Conservation (phyloP, 768 basidiomycete genomes). For the Mycena latifolia region DNA sequence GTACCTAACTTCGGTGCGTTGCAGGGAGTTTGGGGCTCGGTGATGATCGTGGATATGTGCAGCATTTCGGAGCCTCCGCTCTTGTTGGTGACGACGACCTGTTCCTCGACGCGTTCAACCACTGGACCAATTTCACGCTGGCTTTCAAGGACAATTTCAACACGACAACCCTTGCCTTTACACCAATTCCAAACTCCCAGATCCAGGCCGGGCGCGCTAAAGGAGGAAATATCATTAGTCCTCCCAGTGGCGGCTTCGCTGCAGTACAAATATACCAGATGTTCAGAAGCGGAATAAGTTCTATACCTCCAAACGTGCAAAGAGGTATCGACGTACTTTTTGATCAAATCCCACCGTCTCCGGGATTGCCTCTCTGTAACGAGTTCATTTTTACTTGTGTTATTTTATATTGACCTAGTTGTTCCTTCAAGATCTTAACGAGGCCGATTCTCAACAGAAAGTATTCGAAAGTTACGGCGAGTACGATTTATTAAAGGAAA, state of each 20-base stretch:
- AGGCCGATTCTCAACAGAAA: conserved; percentile 53
- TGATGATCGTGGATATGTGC: conserved; percentile 46
- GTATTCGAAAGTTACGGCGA: conserved; percentile 55
- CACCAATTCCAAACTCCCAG: conserved; percentile 51
- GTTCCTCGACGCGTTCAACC: conserved; percentile 47
- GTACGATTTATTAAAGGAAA: conserved; percentile 49
- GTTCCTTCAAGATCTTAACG: conserved; percentile 41
- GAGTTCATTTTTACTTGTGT: neutral
- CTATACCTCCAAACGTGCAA: conserved; percentile 40
- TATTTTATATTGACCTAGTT: neutral
- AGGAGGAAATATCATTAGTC: conserved; percentile 54
- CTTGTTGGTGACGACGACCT: conserved; percentile 44
- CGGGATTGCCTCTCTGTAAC: conserved; percentile 52
- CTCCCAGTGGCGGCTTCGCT: conserved; percentile 50
- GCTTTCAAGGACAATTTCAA: conserved; percentile 41
- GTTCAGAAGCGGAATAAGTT: conserved; percentile 33
- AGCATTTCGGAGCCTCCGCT: conserved; percentile 53
- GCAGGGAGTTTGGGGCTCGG: conserved; percentile 45
- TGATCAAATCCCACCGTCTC: conserved; percentile 47
- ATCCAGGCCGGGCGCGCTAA: conserved; percentile 47
- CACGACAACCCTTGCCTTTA: conserved; percentile 50
- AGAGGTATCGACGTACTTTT: conserved; percentile 44
- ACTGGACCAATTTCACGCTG: conserved; percentile 46
- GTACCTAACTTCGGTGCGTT: neutral
- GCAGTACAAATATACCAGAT: conserved; percentile 50